Evolutionary conservation across 371 early-diverging fungal genomes (phyloP), one percentile per base, ranked within the genome.

Genomic region (Mucor circinelloides): DNA sequence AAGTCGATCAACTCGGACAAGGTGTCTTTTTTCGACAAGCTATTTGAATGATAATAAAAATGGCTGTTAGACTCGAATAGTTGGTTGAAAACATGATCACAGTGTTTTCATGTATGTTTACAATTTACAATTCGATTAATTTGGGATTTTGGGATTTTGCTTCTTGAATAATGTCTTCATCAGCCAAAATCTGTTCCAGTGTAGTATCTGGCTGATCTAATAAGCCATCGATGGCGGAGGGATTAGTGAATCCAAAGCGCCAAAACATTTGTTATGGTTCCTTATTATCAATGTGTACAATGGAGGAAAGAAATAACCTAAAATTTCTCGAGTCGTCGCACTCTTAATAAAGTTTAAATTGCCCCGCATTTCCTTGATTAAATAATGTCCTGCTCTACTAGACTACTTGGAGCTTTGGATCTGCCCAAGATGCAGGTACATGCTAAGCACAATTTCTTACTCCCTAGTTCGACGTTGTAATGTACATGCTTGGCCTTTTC

Each of bases 91-190:
- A 50, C 50, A 50, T 44, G 17, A 36, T 44, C 44, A 44, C 12
- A 25, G 13, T 50, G 50, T 59, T 59, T 59, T 40, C 25, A 59
- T 25, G 38, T 59, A n/a, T 63, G 36, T 48, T 63, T 38, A 15
- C 25, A 52, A 67, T 79, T 80, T 90, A 94, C 95, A 88, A 93
- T 73, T 92, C 91, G 40, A 95, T 83, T 52, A 94, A 87, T 69
- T 91, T 90, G 59, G 89, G 79, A 74, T 93, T 93, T 64, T 92
- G 91, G 15, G 88, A 80, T 80, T 94, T 94, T 80, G 90, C 90
- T 79, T 94, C 94, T 80, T 95, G 95, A 58, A 95, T 75, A 66
- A 95, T 80, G 77, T 94, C 94, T 69, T 93, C 93, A 71, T 93
- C 92, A 65, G 89, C 89, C 54, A 95, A 78, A 59, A 94, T 73